phyloP scores from a whole-genome alignment of 768 basidiomycete genomes.

The Russula compacta region DNA sequence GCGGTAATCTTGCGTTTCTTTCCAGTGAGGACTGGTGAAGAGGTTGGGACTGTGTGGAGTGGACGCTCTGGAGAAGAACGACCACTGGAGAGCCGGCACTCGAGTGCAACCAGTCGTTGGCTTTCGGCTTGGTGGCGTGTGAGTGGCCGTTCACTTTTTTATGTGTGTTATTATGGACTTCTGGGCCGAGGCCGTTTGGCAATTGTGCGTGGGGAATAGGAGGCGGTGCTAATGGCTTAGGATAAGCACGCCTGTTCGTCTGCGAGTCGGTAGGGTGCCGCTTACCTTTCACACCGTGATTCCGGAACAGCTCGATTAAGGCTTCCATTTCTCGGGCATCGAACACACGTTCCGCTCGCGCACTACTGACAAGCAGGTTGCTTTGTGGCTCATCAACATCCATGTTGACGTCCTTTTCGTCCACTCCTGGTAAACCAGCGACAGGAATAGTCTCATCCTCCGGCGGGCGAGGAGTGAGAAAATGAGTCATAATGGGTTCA shows the following conservation, averaged over 20 bases:
- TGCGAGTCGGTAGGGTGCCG: neutral
- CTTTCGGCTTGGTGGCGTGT: constrained; percentile 1
- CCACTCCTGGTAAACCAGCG: constrained; percentile 21
- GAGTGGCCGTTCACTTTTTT: constrained; percentile 8
- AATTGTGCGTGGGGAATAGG: neutral
- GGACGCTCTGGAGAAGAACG: constrained; percentile 4
- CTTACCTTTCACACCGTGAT: constrained; percentile 36
- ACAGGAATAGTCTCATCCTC: constrained; percentile 9
- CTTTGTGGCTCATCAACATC: constrained; percentile 18
- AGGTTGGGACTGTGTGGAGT: neutral
- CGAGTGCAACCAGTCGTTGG: constrained; percentile 1
- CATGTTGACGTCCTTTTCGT: constrained; percentile 28
- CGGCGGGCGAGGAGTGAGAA: constrained; percentile 30
- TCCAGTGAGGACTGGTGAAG: constrained; percentile 31
- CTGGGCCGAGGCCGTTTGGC: neutral
- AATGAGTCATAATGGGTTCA: constrained; percentile 46
- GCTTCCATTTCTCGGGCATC: constrained; percentile 46
- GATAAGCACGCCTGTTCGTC: neutral
- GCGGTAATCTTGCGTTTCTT: constrained; percentile 50
- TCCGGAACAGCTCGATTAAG: constrained; percentile 57
- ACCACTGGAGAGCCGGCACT: neutral
- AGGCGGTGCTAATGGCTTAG: constrained; percentile 1
- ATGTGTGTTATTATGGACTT: constrained; percentile 2
- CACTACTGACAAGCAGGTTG: constrained; percentile 13
- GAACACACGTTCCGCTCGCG: constrained; percentile 32